Base-by-base conservation (phyloP, 2,329 filamentous ascomycete species). In the Aspergillus intermedius region DNA sequence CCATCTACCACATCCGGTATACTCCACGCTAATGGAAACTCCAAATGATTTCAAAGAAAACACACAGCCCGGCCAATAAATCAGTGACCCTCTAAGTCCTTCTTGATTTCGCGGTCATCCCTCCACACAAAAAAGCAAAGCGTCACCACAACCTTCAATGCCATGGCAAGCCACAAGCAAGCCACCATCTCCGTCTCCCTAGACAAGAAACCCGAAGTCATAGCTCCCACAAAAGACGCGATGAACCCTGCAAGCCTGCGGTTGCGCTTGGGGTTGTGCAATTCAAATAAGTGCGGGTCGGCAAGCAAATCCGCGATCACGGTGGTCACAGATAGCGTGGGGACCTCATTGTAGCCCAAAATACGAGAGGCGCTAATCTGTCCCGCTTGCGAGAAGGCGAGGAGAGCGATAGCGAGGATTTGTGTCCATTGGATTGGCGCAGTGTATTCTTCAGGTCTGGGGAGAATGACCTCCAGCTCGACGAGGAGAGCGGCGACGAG, bases 321-420 rank as follows among this genome's bases (percentile, higher is more conserved):
- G 2, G 67, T 67, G 1, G 70, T 73, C 10, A 73, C 56, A 5
- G 73, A 70, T 2, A 72, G 64, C 0, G 69, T 73, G 0, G 70
- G 70, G 17, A 73, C 62, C 49, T 73, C 70, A 32, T 71, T 63
- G 13, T 67, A 55, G 1, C 56, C 56, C 5, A 73, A 56, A 5
- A 70, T 55, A 1, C 70, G 61, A 1, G 67, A 69, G 1, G 69
- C 59, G 10, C 62, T 61, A 19, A 72, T 70, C 49, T 73, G 70
- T 0, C 70, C 70, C 1, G 62, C 68, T 1, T 68, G 66, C 50
- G 72, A 67, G 49, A 73, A 72, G 15, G 69, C 59, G 3, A 73
- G 57, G 1, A 73, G 54, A 3, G 64, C 57, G 19, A 73, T 67
- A 4, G 71, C 67, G 1, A 70, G 48, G 1, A 71, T 49, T 46